Evolutionary conservation across 139 green algal genomes (phyloP), one percentile per base, ranked within the genome.

Genomic region (Chlorella vulgaris): DNA sequence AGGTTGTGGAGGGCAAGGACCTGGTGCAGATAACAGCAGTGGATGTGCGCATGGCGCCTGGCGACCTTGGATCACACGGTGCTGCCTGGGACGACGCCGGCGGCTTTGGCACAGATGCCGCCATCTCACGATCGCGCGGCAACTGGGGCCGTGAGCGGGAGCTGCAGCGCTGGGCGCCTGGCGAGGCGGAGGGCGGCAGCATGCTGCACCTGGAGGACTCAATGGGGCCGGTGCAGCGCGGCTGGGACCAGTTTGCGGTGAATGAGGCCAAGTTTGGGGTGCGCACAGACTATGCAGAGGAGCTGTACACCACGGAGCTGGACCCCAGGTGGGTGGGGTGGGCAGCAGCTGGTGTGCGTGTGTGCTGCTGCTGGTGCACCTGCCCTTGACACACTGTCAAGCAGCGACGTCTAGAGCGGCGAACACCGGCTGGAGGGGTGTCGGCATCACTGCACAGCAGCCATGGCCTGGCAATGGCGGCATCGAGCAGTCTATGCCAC

Each of bases 181-280:
- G 93, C 5, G 83, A 66, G 7, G 69, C 42, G 4, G 81, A 80
- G 0, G 74, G 15, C 1, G 26, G 51, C 28, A 47, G 69, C 13
- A 28, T 81, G 69, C 42, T 53, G 39, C 40, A 60, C 43, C 58
- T 81, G 63, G 80, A 86, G 68, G 85, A 84, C 19, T 43, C 47
- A n/a, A 33, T 67, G 51, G 83, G 61, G 53, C 75, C 42, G 78
- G 82, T 39, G n/a, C 33, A 75, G 21, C 35, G 65, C 1, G 84
- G 76, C 33, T 98, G 95, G 95, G 95, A 98, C 86, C 95, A 98
- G 83, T 98, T 98, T 87, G 92, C 91, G 7, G 51, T 91, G 26
- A 98, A 98, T 84, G 65, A 93, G 70, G 43, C 84, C 31, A 90
- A 92, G 81, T 98, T 98, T 84, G 95, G 95, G 42, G 91, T 98